Evolutionary conservation across 2,329 filamentous ascomycete species (phyloP).

Genomic region (Colletotrichum paranaense): DNA sequence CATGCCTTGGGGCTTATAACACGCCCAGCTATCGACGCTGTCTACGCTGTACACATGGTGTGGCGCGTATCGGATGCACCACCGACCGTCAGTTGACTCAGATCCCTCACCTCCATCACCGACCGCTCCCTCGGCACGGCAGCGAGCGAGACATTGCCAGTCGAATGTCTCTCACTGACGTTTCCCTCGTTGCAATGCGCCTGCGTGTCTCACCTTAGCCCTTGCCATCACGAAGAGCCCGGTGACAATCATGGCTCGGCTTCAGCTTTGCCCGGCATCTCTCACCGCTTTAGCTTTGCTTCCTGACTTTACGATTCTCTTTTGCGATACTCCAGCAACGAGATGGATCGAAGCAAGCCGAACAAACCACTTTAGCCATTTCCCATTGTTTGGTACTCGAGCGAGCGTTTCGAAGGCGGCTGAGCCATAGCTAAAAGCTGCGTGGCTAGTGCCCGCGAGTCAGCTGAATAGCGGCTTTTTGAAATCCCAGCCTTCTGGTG

Average conservation of each 20-base stretch:
- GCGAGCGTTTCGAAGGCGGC: slow-evolving; percentile 20
- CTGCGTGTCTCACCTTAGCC: slow-evolving; percentile 3
- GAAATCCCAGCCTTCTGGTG: slow-evolving; percentile 13
- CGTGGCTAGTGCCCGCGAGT: slow-evolving; percentile 16
- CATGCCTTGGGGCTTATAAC: slow-evolving; percentile 12
- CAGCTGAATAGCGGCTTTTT: not conserved
- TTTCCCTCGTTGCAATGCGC: slow-evolving; percentile 8
- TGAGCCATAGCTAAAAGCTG: not conserved
- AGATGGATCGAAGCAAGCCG: not conserved
- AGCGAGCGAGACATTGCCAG: slow-evolving; percentile 23
- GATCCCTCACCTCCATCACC: slow-evolving; percentile 22
- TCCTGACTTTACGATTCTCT: not conserved
- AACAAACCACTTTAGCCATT: not conserved
- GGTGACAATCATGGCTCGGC: not conserved
- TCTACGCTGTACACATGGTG: not conserved
- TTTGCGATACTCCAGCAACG: not conserved
- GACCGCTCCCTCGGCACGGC: slow-evolving; percentile 20
- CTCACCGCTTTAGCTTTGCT: not conserved
- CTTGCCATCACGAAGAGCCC: not conserved
- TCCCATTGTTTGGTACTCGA: slow-evolving; percentile 1
- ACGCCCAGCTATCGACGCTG: not conserved
- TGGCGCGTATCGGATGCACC: slow-evolving; percentile 27
- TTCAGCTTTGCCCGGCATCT: slow-evolving; percentile 8
- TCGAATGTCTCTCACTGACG: slow-evolving; percentile 16
- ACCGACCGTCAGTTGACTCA: slow-evolving; percentile 30